These are phyloP conservation scores for Penicillium coprophilum DNA, from an alignment of 495 filamentous ascomycete species.

Conservation along the genomic window DNA sequence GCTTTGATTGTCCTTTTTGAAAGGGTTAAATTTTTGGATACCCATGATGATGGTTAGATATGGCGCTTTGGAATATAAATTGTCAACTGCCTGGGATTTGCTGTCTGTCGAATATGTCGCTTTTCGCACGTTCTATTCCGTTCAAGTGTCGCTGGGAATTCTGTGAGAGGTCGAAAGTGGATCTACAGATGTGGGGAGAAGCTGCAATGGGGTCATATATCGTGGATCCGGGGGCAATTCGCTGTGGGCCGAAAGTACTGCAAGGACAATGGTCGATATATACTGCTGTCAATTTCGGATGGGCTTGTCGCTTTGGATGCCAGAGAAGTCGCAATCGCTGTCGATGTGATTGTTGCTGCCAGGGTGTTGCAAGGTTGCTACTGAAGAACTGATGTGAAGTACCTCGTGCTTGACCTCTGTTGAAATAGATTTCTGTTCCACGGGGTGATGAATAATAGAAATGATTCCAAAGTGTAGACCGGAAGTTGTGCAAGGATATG, in stretches of 20 bases:
- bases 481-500: neutral
- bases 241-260: constrained; percentile 14
- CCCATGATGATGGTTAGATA: constrained; percentile 29
- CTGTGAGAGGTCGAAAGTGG: neutral
- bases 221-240: neutral
- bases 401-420: constrained; percentile 8
- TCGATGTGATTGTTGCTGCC: neutral
- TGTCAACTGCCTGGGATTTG: constrained; percentile 5
- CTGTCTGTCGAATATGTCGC: constrained; percentile 11
- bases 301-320: constrained; percentile 5
- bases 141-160: neutral
- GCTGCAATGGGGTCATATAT: constrained; percentile 7
- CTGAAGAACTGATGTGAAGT: constrained; percentile 16
- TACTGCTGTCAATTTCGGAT: neutral
- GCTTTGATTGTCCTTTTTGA: constrained; percentile 48
- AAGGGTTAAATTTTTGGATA: constrained; percentile 46
- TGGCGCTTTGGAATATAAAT: constrained; percentile 27
- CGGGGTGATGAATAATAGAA: neutral
- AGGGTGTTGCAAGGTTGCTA: constrained; percentile 15
- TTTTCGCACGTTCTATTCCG: neutral
- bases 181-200: constrained; percentile 17
- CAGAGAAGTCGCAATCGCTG: constrained; percentile 4
- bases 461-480: neutral
- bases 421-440: constrained; percentile 15
- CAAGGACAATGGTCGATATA: constrained; percentile 12